Evolutionary conservation across 306 rosid species (phyloP).

Genomic region (Cucumis cinereus): DNA sequence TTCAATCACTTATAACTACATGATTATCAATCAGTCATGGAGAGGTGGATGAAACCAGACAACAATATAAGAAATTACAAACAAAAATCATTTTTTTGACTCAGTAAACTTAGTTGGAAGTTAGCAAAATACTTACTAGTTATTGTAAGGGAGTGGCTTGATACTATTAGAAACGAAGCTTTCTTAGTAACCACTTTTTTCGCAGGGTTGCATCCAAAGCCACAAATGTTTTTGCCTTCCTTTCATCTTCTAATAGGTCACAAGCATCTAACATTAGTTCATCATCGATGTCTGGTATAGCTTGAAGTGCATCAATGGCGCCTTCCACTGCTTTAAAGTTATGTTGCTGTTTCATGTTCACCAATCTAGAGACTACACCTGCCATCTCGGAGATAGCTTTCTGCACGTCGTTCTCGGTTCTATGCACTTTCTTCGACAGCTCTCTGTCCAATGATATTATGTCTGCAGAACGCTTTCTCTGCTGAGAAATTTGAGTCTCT

Average conservation of each 20-base stretch:
- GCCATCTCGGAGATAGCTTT: slow-evolving; percentile 49
- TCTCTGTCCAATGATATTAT: neutral
- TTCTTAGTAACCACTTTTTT: slow-evolving; percentile 65
- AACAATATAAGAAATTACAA: neutral
- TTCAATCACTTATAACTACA: neutral
- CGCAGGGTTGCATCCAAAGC: slow-evolving; percentile 41
- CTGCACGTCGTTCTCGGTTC: slow-evolving; percentile 24
- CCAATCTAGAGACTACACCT: slow-evolving; percentile 36
- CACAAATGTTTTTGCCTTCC: slow-evolving; percentile 50
- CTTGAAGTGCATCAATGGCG: slow-evolving; percentile 58
- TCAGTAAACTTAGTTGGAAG: neutral
- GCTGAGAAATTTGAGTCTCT: slow-evolving; percentile 5
- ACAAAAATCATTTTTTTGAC: neutral
- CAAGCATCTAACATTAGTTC: slow-evolving; percentile 65
- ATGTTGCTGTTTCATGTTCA: slow-evolving; percentile 20
- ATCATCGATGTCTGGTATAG: slow-evolving; percentile 50
- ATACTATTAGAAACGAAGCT: slow-evolving; percentile 31
- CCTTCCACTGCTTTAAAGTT: slow-evolving; percentile 22
- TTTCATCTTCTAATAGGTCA: slow-evolving; percentile 63
- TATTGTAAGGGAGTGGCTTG: neutral
- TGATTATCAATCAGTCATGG: neutral
- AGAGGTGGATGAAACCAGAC: neutral
- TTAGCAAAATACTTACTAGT: neutral
- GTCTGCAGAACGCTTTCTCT: slow-evolving; percentile 22
- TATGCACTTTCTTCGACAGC: slow-evolving; percentile 13